Evolutionary conservation across 352 stramenopile genomes (phyloP), one percentile per base, ranked within the genome.

Genomic region (Paralagenidium karlingii): DNA sequence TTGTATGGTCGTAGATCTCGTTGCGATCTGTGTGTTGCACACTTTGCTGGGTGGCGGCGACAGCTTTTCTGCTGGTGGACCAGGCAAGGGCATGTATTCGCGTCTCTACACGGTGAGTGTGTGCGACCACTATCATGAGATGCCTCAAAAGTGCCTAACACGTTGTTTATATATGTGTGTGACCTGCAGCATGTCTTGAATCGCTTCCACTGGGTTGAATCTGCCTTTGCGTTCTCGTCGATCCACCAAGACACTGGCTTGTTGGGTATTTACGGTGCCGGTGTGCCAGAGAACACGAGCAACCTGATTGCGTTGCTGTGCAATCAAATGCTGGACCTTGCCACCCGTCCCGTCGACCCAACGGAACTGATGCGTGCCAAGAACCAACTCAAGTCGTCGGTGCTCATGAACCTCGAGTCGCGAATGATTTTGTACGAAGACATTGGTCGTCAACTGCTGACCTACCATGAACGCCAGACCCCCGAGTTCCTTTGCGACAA

Each of bases 61-160:
- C 49, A 98, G 89, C 41, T 99, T 99, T 62, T 99, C 94, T 28
- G 94, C 96, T 18, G 96, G 96, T 43, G 96, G 96, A 0, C 96
- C 96, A 13, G 96, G 96, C 30, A 99, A 99, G 60, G 96, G 96
- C 41, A 99, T 99, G 95, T 99, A 99, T 66, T 98, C 92, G 37
- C 84, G 95, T 1, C 74, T 99, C 37, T 99, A 99, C 68, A 90
- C 90, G 38, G 83, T n/a, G n/a, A n/a, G n/a, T n/a, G 22, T 13
- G 39, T 36, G 8, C 15, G 27, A 7, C 16, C 8, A n/a, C 21
- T 26, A 22, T 20, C 39, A 10, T 12, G 11, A 18, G 1, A 19
- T 24, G 31, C 24, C 31, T 8, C 24, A 25, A 45, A 18, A 8
- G 38, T 15, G 18, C 13, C 39, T 47, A 18, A 13, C 11, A 27